Base-by-base conservation (phyloP, 768 basidiomycete species). In the Psilocybe cubensis region DNA sequence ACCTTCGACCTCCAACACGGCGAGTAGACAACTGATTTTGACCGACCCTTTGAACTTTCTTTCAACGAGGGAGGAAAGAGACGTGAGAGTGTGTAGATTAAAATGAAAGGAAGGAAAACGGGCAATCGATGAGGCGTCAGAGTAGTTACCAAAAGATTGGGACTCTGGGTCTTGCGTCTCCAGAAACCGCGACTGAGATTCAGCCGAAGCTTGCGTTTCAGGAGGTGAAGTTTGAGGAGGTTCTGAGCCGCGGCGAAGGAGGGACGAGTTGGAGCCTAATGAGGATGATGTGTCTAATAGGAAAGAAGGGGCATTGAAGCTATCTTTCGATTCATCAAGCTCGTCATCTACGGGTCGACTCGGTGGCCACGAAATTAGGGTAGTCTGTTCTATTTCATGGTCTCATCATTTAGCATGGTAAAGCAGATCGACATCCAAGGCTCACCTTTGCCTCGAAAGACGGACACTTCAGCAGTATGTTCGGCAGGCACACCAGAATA, bases 41-140 rank as follows among this genome's bases (percentile, higher is more conserved):
- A 67, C 70, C 29, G 80, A 76, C 8, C 74, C 74, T 59, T 68
- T 75, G 17, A 70, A 63, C 28, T 71, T 70, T 14, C 67, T 64
- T 29, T 59, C 58, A 0, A 59, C 47, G 17, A 77, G 65, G 24
- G 66, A 80, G 2, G 81, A 72, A 1, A 92, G 73, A 2, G 84
- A 72, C 0, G 83, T 80, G 18, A 92, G 68, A 0, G 74, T 64
- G 66, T 91, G 83, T 17, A 91, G 72, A 62, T 77, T 86, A 72
- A 94, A 91, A 59, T 88, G 85, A 64, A 91, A 93, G 7, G 77
- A 72, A 3, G 91, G 91, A 63, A 93, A 92, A 9, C 78, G 80
- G 8, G 79, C 83, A 60, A 93, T 88, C 17, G 90, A 91, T 0
- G 87, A 87, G 0, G 83, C 78, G 61, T 88, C 83, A 4, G 88